Evolutionary conservation across 176 grass and related monocot genomes (phyloP), one percentile per base, ranked within the genome.

Genomic region (Phyllostachys edulis): DNA sequence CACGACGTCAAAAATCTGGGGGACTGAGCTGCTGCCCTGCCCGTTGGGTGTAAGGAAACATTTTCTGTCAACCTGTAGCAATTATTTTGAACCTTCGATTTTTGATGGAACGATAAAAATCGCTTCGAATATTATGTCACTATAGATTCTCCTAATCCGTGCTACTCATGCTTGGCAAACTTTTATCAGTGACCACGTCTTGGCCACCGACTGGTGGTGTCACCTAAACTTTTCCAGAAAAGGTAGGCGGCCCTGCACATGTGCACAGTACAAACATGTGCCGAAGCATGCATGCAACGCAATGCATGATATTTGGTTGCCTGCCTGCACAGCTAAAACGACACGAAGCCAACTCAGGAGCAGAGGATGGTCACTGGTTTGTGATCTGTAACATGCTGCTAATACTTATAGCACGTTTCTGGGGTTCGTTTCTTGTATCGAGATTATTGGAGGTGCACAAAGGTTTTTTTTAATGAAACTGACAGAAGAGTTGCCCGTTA

Each of bases 291-390:
- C 63, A 44, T 15, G 75, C 59, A 64, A 46, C 3, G 39, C 80
- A 45, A 49, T 57, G 29, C 56, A 32, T 84, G 34, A 46, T 55
- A 46, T 45, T 42, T 36, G 32, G 44, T 74, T 51, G 85, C 69
- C 11, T 32, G 41, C 46, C 60, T 69, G 36, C 23, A 13, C 26
- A 46, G 2, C 77, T 63, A 16, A 85, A 51, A 67, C 82, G 82
- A 85, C 63, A 70, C 63, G 50, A 37, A 62, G 83, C 65, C 88
- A 82, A 78, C 78, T 80, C 61, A 89, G 62, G 82, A 38, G 69
- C 69, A 75, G 47, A 44, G 36, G 74, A 14, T 32, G 71, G n/a
- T 42, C 73, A 60, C 71, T 7, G 79, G 27, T 57, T 34, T n/a
- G 29, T 74, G 63, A 57, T 29, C 61, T 62, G 75, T 52, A 80